Evolutionary conservation across 2,329 filamentous ascomycete genomes (phyloP).

Genomic region (Pseudogymnoascus pannorum): DNA sequence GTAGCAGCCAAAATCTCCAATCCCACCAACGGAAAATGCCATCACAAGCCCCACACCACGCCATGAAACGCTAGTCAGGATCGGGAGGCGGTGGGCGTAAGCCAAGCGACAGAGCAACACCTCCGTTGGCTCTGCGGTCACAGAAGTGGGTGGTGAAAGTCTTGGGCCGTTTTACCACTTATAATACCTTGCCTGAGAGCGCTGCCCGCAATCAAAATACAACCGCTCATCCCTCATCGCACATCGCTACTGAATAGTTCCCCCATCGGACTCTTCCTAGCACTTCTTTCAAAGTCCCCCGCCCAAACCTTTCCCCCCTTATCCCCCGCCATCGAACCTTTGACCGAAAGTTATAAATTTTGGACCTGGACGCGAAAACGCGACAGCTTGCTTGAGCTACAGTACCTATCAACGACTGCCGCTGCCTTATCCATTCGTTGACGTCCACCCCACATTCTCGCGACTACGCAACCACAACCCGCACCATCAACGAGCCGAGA

Average conservation of each 20-base stretch:
- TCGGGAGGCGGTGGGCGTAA: slow-evolving; percentile 5
- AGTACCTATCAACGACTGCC: neutral
- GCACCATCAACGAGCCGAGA: neutral
- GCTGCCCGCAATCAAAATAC: slow-evolving; percentile 6
- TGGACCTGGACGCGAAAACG: neutral
- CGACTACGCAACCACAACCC: neutral
- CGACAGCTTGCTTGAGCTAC: neutral
- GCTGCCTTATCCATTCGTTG: neutral
- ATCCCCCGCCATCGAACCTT: neutral
- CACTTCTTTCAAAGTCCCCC: neutral
- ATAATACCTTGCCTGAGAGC: slow-evolving; percentile 8
- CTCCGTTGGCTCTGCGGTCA: slow-evolving; percentile 4
- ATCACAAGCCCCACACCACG: neutral
- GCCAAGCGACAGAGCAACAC: slow-evolving; percentile 5
- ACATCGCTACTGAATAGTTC: neutral
- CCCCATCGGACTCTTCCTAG: neutral
- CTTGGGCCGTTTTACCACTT: slow-evolving; percentile 6
- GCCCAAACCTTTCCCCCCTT: neutral
- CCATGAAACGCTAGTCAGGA: slow-evolving; percentile 6
- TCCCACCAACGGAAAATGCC: slow-evolving; percentile 9
- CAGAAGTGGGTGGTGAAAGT: slow-evolving; percentile 8
- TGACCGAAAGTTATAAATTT: neutral
- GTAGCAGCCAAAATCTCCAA: neutral
- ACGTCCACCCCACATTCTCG: neutral
- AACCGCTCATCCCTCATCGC: neutral